Evolutionary conservation across 2,329 filamentous ascomycete genomes (phyloP), one percentile per base, ranked within the genome.

Genomic region (Dothideomycetes sp.): DNA sequence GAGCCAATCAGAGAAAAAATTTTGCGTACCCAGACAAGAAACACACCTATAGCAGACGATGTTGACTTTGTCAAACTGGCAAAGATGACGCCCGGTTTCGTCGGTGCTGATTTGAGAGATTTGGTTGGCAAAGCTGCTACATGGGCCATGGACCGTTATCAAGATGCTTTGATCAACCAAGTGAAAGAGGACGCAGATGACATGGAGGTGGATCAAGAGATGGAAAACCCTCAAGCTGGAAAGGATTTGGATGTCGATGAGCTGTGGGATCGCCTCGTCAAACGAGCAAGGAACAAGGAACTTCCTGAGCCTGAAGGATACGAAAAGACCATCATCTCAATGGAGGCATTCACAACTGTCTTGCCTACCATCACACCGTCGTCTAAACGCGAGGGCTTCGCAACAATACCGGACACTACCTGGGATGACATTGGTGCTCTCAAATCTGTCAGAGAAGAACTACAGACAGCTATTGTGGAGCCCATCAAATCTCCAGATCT

Each of bases 381-480:
- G 1, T 83, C 83, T 5, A 88, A 89, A 59, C 80, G 87, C 35
- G 89, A 98, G 64, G 91, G 91, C 33, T 98, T 98, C 61, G 87
- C 86, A 10, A 91, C 86, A 1, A 86, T 96, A 31, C 91, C 91
- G 6, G 81, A 88, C 57, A 89, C 91, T 4, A 94, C 86, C 1
- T 98, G 91, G 86, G 71, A 78, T 32, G 83, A 96, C 54, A 87
- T 98, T 38, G 91, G 91, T 45, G 89, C 89, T 5, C 73, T 98
- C 11, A 67, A 76, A 31, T 70, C 70, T n/a, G 79, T 94, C 4
- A 84, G 89, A 25, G 75, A 85, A 44, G 81, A 91, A 57, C 78
- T 98, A 5, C 72, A 83, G 51, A 79, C 80, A 55, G 85, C 86
- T 31, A 93, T 98, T 53, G 85, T 96, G 30, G 80, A 86, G 15